A percentile compares a stretch with the other conserved stretches of the same genome.
Evolutionary conservation across 305 asterid species (phyloP).

Genomic region (Petunia hybrid): DNA sequence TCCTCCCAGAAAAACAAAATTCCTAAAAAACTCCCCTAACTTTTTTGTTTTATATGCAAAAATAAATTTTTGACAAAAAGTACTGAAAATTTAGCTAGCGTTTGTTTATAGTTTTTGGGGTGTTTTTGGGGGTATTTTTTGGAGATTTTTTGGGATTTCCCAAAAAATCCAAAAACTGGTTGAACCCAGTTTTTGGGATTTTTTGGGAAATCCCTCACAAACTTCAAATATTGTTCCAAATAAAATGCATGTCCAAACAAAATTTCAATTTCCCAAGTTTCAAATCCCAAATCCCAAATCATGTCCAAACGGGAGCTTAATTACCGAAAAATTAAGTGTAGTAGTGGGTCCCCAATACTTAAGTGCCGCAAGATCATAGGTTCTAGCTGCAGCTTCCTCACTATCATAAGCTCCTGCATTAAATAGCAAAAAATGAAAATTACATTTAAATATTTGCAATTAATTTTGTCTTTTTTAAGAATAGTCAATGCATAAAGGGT

Average conservation of each 20-base stretch:
- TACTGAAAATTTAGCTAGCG: not conserved
- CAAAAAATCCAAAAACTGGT: not conserved
- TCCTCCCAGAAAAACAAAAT: conserved; percentile 17
- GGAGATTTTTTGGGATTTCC: too few relatives aligned
- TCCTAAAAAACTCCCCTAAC: too few relatives aligned
- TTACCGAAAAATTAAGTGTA: conserved; percentile 79
- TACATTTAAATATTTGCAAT: not conserved
- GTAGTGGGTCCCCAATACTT: conserved; percentile 84
- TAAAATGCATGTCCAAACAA: too few relatives aligned
- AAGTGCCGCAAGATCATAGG: conserved; percentile 94
- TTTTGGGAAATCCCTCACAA: too few relatives aligned
- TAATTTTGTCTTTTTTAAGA: not conserved
- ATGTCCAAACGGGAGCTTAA: conserved; percentile 16
- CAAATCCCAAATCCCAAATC: too few relatives aligned
- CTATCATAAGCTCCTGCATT: conserved; percentile 84
- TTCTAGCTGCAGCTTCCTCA: conserved; percentile 87
- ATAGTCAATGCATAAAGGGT: not conserved
- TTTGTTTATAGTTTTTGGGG: too few relatives aligned
- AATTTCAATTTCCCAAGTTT: too few relatives aligned
- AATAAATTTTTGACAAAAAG: conserved; percentile 16
- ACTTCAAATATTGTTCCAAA: too few relatives aligned
- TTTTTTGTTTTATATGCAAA: not conserved
- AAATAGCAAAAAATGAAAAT: not conserved
- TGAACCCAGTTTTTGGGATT: too few relatives aligned
- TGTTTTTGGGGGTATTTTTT: too few relatives aligned